A percentile compares a stretch with the other conserved stretches of the same genome.
Evolutionary conservation across 2,329 filamentous ascomycete genomes (phyloP).

Genomic region (Sclerotinia minor): DNA sequence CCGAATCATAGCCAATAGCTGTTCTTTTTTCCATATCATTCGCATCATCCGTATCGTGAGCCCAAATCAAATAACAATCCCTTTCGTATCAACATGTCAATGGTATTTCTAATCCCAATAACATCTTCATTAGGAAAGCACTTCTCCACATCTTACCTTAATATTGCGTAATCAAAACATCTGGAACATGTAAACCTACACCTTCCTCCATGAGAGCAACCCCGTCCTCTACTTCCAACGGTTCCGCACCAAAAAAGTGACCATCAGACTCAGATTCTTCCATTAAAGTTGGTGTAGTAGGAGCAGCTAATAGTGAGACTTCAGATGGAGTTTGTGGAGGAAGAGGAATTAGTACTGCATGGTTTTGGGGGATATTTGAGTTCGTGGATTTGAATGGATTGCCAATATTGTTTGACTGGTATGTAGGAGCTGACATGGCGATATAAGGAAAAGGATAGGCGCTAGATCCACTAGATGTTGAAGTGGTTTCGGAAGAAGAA

Average conservation of each 20-base stretch:
- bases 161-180: constrained; percentile 45
- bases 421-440: not conserved
- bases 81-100: not conserved
- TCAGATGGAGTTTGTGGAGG: constrained; percentile 27
- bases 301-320: constrained; percentile 14
- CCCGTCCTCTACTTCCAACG: constrained; percentile 52
- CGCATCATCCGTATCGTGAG: not conserved
- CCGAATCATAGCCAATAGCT: not conserved
- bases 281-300: constrained; percentile 32
- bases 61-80: not conserved
- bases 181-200: constrained; percentile 49
- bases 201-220: constrained; percentile 59
- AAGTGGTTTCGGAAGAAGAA: constrained; percentile 5
- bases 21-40: not conserved
- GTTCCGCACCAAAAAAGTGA: constrained; percentile 44
- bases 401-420: not conserved
- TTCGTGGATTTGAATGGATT: not conserved
- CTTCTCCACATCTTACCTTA: constrained; percentile 1
- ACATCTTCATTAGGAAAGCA: not conserved
- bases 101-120: not conserved
- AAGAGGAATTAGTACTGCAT: constrained; percentile 22
- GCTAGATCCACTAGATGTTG: not conserved
- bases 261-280: constrained; percentile 42
- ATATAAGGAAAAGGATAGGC: not conserved
- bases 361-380: not conserved